Evolutionary conservation across 2,329 filamentous ascomycete species (phyloP), one percentile per base, ranked within the genome.

Genomic region (Aspergillus sp.): DNA sequence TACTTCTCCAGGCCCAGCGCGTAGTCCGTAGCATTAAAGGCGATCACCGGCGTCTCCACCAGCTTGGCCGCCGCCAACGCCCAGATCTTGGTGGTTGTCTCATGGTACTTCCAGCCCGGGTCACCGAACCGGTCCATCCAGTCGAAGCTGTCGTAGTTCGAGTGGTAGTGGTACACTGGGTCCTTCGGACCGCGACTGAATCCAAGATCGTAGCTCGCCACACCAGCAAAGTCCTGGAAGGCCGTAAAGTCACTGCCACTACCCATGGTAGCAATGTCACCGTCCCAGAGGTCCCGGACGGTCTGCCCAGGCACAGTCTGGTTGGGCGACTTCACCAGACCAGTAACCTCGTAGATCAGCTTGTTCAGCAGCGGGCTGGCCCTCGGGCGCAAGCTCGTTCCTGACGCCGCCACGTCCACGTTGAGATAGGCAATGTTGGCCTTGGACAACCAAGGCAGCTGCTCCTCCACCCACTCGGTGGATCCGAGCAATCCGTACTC

Each of bases 381-480:
- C 0, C 85, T 79, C 15, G 86, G 84, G 2, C 70, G 68, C 70
- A 95, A 91, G n/a, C 81, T 59, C 0, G 85, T 84, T 0, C 91
- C 91, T 5, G 80, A 73, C 3, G 89, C 84, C 30, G 89, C 91
- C 5, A 92, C 87, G 68, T 97, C 93, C 58, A 96, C 87, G 74
- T 97, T 96, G 64, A 97, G 77, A 70, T 96, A 96, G 9, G 91
- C 91, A 15, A 97, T 85, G 59, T 88, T 89, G 43, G 89, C 83
- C 4, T 82, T 82, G 2, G 84, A 82, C 12, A 97, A 84, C 92
- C 92, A 96, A 0, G 91, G 89, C 0, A 96, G 77, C 69, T 91
- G 91, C 66, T 97, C 91, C 72, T 97, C 92, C 0, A 97, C 91
- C 92, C 92, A 97, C 72, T 97, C 93, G 0, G 93, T 96, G 56